phyloP scores from a whole-genome alignment of 2,329 filamentous ascomycete species.

The Aphanocladium album region DNA sequence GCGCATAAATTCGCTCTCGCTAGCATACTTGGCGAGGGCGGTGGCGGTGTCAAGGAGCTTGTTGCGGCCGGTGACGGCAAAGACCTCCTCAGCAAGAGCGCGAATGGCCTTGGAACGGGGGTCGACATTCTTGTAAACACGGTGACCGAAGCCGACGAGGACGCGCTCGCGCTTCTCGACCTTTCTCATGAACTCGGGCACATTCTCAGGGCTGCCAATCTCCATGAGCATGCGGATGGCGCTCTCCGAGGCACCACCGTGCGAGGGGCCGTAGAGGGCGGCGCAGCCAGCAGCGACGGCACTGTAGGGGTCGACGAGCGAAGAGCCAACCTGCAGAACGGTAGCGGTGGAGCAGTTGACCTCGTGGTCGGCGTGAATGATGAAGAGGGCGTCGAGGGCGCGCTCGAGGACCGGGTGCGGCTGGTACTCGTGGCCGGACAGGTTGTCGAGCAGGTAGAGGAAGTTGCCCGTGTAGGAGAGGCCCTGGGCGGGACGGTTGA shows the following conservation, averaged over 20 bases:
- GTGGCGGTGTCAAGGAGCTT: conserved; percentile 45
- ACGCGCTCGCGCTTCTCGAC: conserved; percentile 47
- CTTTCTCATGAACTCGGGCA: conserved; percentile 43
- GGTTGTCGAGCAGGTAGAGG: conserved; percentile 48
- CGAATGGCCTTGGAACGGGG: conserved; percentile 47
- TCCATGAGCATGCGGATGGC: conserved; percentile 50
- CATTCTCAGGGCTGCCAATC: conserved; percentile 46
- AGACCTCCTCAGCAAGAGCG: conserved; percentile 44
- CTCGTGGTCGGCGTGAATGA: conserved; percentile 55
- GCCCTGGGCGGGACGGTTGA: conserved; percentile 43
- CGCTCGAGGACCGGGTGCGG: conserved; percentile 46
- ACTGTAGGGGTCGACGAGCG: conserved; percentile 51
- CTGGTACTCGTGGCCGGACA: conserved; percentile 40
- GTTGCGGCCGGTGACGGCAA: conserved; percentile 46
- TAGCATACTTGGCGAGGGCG: conserved; percentile 39
- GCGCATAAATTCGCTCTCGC: conserved; percentile 43
- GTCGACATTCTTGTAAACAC: conserved; percentile 50
- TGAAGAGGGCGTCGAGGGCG: conserved; percentile 48
- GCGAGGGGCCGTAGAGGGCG: conserved; percentile 51
- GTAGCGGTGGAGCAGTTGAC: conserved; percentile 54
- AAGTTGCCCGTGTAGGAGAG: conserved; percentile 52
- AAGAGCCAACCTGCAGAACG: conserved; percentile 51
- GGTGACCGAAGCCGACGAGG: conserved; percentile 52
- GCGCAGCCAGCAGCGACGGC: conserved; percentile 48
- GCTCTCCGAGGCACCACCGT: conserved; percentile 55